These are phyloP conservation scores for Prototheca cutis DNA, from an alignment of 163 green algal species.

Conservation along the genomic window DNA sequence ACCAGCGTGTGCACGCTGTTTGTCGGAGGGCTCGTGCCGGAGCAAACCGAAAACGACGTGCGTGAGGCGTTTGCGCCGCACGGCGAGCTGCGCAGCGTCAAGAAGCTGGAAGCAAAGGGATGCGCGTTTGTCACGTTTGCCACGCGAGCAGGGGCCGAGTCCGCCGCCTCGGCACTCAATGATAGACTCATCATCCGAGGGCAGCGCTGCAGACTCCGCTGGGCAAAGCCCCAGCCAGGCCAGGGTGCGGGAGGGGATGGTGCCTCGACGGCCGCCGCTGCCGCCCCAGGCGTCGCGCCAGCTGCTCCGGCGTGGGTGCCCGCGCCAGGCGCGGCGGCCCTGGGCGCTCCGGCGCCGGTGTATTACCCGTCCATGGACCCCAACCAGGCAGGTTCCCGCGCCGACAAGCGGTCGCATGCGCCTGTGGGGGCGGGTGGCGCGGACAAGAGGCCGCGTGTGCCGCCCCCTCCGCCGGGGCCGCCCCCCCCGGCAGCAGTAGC, in stretches of 20 bases:
- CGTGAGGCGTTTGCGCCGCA: slow-evolving; percentile 76
- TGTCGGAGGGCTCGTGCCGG: slow-evolving; percentile 62
- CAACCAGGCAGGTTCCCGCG: slow-evolving; percentile 26
- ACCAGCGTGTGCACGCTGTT: slow-evolving; percentile 61
- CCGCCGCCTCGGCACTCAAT: slow-evolving; percentile 63
- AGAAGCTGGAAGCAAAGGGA: slow-evolving; percentile 42
- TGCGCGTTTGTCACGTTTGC: slow-evolving; percentile 91
- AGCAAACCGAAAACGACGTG: slow-evolving; percentile 77
- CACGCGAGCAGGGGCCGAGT: slow-evolving; percentile 49
- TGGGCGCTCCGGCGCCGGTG: too few relatives aligned
- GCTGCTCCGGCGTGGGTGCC: neutral
- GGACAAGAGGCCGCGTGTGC: neutral
- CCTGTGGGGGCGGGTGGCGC: neutral
- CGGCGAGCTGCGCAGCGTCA: slow-evolving; percentile 71
- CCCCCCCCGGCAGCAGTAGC: neutral
- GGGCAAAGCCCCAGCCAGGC: slow-evolving; percentile 57
- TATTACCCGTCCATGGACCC: slow-evolving; percentile 67
- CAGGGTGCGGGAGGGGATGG: neutral
- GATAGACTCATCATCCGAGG: slow-evolving; percentile 75
- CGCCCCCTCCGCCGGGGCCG: neutral
- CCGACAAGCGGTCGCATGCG: neutral
- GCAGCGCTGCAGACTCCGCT: slow-evolving; percentile 70
- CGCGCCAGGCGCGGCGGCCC: too few relatives aligned
- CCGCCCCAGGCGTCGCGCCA: too few relatives aligned
- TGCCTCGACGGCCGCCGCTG: too few relatives aligned